These are phyloP conservation scores for Grifola frondosa DNA, from an alignment of 1,284 basidiomycete genomes.

Conservation along the genomic window DNA sequence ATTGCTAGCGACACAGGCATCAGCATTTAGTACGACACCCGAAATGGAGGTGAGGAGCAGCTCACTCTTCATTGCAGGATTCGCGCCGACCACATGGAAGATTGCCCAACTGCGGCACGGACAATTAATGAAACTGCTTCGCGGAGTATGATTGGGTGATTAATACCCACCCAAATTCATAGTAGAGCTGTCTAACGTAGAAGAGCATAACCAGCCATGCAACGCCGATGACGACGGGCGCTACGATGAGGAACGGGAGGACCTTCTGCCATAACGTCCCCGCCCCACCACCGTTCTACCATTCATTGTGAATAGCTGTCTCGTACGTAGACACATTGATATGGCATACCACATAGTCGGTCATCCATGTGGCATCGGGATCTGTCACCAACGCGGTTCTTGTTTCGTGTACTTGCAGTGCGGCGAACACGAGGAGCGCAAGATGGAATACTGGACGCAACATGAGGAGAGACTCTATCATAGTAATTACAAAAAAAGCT, in stretches of 20 bases:
- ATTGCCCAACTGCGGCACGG: constrained; percentile 66
- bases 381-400: constrained; percentile 50
- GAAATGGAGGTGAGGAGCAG: not conserved
- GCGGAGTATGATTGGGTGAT: not conserved
- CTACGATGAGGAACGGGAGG: constrained; percentile 41
- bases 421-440: constrained; percentile 69
- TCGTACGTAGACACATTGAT: too few species aligned
- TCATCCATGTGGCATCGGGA: constrained; percentile 13
- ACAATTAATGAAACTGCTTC: not conserved
- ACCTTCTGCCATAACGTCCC: constrained; percentile 45
- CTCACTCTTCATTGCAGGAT: constrained; percentile 74
- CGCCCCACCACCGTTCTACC: constrained; percentile 35
- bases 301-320: too few species aligned
- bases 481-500: constrained; percentile 21
- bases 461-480: not conserved
- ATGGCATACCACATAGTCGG: constrained; percentile 17
- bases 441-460: constrained; percentile 61
- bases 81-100: constrained; percentile 82
- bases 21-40: not conserved
- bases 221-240: constrained; percentile 38
- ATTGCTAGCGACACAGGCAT: constrained; percentile 48
- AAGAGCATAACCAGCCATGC: constrained; percentile 39
- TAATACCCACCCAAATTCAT: constrained; percentile 44
- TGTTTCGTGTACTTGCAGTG: constrained; percentile 75
- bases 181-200: constrained; percentile 41